Conservation (phyloP, 306 rosid species). For the Ziziphus jujuba region DNA sequence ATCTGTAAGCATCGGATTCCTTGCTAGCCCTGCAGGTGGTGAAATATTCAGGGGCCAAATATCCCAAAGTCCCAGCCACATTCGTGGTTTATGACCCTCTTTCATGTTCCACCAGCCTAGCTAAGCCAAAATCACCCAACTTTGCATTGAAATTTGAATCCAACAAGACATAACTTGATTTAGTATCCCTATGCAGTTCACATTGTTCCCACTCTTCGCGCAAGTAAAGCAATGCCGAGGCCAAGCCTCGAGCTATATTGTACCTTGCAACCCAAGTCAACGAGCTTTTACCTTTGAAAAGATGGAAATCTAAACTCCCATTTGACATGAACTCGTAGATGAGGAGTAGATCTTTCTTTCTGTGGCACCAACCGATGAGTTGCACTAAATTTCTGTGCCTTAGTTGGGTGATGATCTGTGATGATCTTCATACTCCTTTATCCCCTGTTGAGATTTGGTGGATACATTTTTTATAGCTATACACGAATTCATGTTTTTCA, state of each 20-base stretch:
- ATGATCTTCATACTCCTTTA: background rate
- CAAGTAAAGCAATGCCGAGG: conserved; percentile 6
- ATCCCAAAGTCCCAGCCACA: conserved; percentile 3
- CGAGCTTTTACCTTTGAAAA: background rate
- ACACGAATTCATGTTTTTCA: background rate
- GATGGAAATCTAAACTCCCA: conserved; percentile 3
- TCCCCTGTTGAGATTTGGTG: background rate
- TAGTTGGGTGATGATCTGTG: background rate
- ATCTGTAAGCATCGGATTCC: conserved; percentile 7
- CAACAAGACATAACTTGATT: conserved; percentile 11
- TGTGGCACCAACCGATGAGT: conserved; percentile 20
- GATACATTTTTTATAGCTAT: conserved; percentile 4
- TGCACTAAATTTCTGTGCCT: conserved; percentile 16
- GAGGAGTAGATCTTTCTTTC: conserved; percentile 1
- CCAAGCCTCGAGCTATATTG: conserved; percentile 10
- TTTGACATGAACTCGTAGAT: conserved; percentile 17
- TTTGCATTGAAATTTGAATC: conserved; percentile 11
- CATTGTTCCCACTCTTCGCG: conserved; percentile 16
- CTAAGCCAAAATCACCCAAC: conserved; percentile 11
- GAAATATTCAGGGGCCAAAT: conserved; percentile 3
- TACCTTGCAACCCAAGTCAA: conserved; percentile 6
- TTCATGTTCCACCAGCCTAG: conserved; percentile 6
- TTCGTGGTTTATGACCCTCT: conserved; percentile 1
- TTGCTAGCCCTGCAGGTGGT: background rate
- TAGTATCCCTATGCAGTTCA: conserved; percentile 5